Evolutionary conservation across 2,329 filamentous ascomycete genomes (phyloP).

Genomic region (Aspergillus quadrilineatus): DNA sequence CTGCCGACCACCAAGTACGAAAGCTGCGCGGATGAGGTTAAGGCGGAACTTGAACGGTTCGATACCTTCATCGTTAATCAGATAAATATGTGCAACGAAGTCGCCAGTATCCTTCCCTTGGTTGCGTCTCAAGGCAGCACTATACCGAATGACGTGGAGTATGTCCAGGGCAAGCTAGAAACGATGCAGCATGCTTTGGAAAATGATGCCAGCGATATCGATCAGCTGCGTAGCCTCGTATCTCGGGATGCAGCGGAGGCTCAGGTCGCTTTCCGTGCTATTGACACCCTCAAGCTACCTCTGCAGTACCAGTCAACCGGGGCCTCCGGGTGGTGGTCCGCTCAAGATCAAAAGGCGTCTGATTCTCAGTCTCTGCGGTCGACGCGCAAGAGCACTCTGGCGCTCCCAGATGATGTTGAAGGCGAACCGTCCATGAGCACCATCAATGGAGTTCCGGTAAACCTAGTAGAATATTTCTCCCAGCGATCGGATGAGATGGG

Average conservation of each 20-base stretch:
- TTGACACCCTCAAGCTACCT: slow-evolving; percentile 73
- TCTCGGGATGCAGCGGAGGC: slow-evolving; percentile 69
- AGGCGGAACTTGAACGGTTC: slow-evolving; percentile 72
- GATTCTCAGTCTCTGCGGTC: slow-evolving; percentile 41
- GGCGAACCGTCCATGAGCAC: slow-evolving; percentile 41
- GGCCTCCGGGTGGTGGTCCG: slow-evolving; percentile 41
- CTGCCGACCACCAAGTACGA: slow-evolving; percentile 88
- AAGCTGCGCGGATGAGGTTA: slow-evolving; percentile 79
- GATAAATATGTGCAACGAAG: slow-evolving; percentile 69
- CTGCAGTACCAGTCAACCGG: slow-evolving; percentile 57
- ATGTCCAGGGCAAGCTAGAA: slow-evolving; percentile 61
- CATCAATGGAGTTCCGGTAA: slow-evolving; percentile 55
- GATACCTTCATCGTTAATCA: slow-evolving; percentile 79
- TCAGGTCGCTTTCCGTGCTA: slow-evolving; percentile 68
- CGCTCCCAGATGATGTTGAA: slow-evolving; percentile 49
- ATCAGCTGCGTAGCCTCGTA: slow-evolving; percentile 56
- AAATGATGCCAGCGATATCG: slow-evolving; percentile 62
- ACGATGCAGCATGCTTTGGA: slow-evolving; percentile 63
- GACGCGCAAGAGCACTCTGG: slow-evolving; percentile 45
- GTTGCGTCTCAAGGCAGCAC: slow-evolving; percentile 64
- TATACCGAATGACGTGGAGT: slow-evolving; percentile 65
- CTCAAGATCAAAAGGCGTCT: slow-evolving; percentile 39
- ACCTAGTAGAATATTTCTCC: slow-evolving; percentile 65
- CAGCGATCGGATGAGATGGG: slow-evolving; percentile 62
- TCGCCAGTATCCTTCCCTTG: slow-evolving; percentile 67